phyloP scores from a whole-genome alignment of 163 green algal genomes.

The Chloromonas sp. region DNA sequence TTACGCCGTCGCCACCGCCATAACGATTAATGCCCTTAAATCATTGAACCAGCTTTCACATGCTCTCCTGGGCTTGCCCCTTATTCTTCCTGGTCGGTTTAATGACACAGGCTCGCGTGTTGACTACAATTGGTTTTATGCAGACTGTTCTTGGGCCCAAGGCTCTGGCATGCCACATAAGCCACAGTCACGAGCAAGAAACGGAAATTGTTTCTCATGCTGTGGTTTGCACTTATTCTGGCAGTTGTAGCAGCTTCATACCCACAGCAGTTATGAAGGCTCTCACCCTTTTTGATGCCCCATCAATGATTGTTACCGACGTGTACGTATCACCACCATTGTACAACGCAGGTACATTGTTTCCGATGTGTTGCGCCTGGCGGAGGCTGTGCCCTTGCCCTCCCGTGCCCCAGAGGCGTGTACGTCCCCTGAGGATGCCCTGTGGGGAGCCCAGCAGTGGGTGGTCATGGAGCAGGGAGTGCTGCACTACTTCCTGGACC shows the following conservation, averaged over 20 bases:
- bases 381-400: neutral
- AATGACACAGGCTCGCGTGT: no score
- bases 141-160: no score
- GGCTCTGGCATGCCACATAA: no score
- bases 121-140: no score
- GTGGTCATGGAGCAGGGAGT: slow-evolving; percentile 39
- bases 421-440: neutral
- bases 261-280: neutral
- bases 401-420: no score
- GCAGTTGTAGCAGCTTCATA: neutral
- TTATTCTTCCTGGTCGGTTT: no score
- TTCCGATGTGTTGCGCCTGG: neutral
- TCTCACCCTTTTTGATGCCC: no score
- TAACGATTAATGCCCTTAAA: no score
- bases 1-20: neutral
- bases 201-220: neutral
- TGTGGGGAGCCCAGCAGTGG: slow-evolving; percentile 8
- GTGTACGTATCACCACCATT: neutral
- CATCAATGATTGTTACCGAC: neutral
- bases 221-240: neutral
- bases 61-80: no score
- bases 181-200: no score
- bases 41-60: neutral
- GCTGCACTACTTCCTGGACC: slow-evolving; percentile 41
- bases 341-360: neutral